Evolutionary conservation across 805 yeast genomes (phyloP).

Genomic region (Candida boleticola): DNA sequence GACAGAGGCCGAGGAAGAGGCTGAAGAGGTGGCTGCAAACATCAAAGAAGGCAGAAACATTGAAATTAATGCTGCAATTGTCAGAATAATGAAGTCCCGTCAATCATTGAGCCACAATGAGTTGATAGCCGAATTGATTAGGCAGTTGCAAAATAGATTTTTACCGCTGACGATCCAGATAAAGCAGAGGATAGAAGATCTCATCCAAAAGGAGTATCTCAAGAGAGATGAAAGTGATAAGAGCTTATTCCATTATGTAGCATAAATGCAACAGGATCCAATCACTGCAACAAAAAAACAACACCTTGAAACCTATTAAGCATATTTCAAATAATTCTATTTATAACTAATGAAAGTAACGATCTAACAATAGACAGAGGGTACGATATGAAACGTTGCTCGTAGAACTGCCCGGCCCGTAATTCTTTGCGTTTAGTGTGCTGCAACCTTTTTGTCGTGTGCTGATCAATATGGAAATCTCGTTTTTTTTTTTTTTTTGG

Average conservation of each 20-base stretch:
- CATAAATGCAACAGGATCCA: too few relatives aligned
- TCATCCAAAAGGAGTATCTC: conserved; percentile 79
- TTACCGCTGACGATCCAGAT: conserved; percentile 66
- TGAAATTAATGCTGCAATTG: conserved; percentile 82
- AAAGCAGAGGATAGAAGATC: conserved; percentile 68
- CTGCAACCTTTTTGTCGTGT: too few relatives aligned
- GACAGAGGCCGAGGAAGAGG: conserved; percentile 52
- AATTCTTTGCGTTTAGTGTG: too few relatives aligned
- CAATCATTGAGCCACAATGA: conserved; percentile 61
- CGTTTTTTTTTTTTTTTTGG: not conserved
- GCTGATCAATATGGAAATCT: not conserved
- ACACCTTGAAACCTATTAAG: not conserved
- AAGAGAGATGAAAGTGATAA: conserved; percentile 65
- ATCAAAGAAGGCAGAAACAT: conserved; percentile 62
- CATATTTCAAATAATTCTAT: too few relatives aligned
- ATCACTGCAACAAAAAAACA: not conserved
- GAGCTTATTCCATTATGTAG: conserved; percentile 64
- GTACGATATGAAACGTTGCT: too few relatives aligned
- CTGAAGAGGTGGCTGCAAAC: conserved; percentile 51
- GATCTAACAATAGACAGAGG: too few relatives aligned
- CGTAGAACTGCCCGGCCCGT: too few relatives aligned
- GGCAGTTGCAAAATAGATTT: conserved; percentile 60
- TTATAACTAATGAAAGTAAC: too few relatives aligned
- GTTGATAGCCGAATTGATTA: conserved; percentile 62
- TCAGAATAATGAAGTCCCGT: conserved; percentile 80